Evolutionary conservation across 2,329 filamentous ascomycete genomes (phyloP).

Genomic region (Phaeophleospora eucalypticola): DNA sequence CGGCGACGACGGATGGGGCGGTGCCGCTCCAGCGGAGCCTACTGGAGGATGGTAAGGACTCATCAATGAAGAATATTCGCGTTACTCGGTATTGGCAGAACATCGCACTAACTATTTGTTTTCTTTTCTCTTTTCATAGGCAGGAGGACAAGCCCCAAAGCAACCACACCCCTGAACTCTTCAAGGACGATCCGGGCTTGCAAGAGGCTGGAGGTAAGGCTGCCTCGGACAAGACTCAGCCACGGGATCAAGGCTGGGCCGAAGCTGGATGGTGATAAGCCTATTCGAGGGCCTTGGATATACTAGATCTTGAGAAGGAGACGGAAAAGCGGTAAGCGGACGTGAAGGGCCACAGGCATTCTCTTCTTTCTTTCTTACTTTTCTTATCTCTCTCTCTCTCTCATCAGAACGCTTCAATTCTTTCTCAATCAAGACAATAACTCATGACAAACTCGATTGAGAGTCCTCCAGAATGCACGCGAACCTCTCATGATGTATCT

Average conservation of each 20-base stretch:
- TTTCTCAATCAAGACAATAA: too few relatives aligned
- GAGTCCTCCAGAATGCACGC: too few relatives aligned
- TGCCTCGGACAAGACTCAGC: neutral
- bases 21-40: neutral
- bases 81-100: too few relatives aligned
- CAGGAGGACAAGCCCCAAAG: neutral
- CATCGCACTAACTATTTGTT: neutral
- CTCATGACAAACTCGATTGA: too few relatives aligned
- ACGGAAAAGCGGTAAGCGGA: too few relatives aligned
- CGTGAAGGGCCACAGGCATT: too few relatives aligned
- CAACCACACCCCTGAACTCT: slow-evolving; percentile 8
- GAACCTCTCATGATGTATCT: too few relatives aligned
- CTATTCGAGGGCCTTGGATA: neutral
- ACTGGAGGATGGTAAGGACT: neutral
- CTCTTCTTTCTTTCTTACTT: too few relatives aligned
- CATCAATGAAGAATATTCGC: too few relatives aligned
- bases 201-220: slow-evolving; percentile 6
- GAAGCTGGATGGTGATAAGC: slow-evolving; percentile 4
- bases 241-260: neutral
- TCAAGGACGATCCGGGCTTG: slow-evolving; percentile 9
- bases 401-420: too few relatives aligned
- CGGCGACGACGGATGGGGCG: slow-evolving; percentile 1
- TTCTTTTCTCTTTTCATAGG: neutral
- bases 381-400: too few relatives aligned
- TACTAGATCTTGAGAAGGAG: too few relatives aligned